Evolutionary conservation across 2,329 filamentous ascomycete species (phyloP), one percentile per base, ranked within the genome.

Genomic region (Diaporthe citri): DNA sequence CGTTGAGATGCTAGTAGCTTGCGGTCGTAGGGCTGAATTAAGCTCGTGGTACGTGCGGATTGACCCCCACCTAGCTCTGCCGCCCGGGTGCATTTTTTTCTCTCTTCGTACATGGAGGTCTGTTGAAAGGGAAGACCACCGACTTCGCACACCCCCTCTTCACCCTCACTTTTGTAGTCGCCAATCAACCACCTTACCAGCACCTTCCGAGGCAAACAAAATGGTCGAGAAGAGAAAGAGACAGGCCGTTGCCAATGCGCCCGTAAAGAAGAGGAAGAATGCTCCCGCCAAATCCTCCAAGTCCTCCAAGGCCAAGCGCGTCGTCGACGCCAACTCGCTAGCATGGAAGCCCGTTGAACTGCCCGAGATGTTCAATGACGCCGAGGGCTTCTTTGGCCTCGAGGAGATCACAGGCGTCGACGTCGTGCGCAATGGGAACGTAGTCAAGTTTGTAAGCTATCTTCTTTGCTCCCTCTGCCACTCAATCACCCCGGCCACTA

Each of bases 371-470:
- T 88, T 96, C 79, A 92, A 96, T 60, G 95, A 98, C 84, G 94
- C 94, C n/a, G 95, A 97, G 77, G 97, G 97, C 0, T 98, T 99
- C 83, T 97, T 93, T 79, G 95, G 94, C 0, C 86, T 99, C 2
- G 95, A 99, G 80, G 96, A 98, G 80, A 93, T 98, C 62, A 94
- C 97, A 22, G 95, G 94, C 70, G 94, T 99, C 1, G 94, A 98
- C 41, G 88, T 99, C n/a, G 87, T 97, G 56, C 90, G 89, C 76
- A 88, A 93, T 41, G 91, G 91, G 10, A 85, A 88, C 71, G 88
- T 85, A 8, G 83, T 93, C 39, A 86, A 89, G 79, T 93, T 93
- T 83, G 85, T 92, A 79, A 73, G 85, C 81, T 13, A 31, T 31
- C 7, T 13, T 41, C 34, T n/a, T 6, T 48, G 15, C 10, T 17